Evolutionary conservation across 1,284 basidiomycete genomes (phyloP).

Genomic region (Pisolithus thermaeus): DNA sequence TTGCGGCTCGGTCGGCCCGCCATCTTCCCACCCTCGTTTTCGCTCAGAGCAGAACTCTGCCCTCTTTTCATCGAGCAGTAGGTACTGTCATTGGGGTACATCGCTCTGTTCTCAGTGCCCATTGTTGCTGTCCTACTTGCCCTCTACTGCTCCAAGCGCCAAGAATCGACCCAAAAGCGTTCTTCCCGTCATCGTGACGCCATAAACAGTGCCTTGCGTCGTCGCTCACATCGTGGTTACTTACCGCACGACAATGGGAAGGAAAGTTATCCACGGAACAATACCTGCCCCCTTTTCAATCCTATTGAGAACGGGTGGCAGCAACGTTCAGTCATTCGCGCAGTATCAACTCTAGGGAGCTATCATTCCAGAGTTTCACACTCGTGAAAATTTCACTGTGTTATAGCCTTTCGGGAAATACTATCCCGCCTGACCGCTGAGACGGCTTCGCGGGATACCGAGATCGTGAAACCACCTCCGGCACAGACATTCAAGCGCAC

Average conservation of each 20-base stretch:
- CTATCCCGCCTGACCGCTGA: slow-evolving; percentile 47
- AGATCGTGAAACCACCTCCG: slow-evolving; percentile 26
- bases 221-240: too few species aligned
- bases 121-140: too few species aligned
- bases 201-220: too few species aligned
- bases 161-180: too few species aligned
- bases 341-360: slow-evolving; percentile 13
- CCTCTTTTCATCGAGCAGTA: too few species aligned
- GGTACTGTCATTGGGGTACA: too few species aligned
- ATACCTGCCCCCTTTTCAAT: slow-evolving; percentile 3
- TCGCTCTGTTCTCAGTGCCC: too few species aligned
- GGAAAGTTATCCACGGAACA: slow-evolving; percentile 14
- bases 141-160: too few species aligned
- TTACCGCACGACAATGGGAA: slow-evolving; percentile 18
- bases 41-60: too few species aligned
- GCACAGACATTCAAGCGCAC: slow-evolving; percentile 34
- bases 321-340: slow-evolving; percentile 34
- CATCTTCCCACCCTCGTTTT: too few species aligned
- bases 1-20: too few species aligned
- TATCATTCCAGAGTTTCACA: slow-evolving; percentile 21
- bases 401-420: slow-evolving; percentile 18
- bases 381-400: slow-evolving; percentile 16
- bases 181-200: too few species aligned
- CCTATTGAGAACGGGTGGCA: neutral
- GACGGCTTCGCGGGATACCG: slow-evolving; percentile 25